Evolutionary conservation across 768 basidiomycete species (phyloP).

Genomic region (Psilocybe azurescens): DNA sequence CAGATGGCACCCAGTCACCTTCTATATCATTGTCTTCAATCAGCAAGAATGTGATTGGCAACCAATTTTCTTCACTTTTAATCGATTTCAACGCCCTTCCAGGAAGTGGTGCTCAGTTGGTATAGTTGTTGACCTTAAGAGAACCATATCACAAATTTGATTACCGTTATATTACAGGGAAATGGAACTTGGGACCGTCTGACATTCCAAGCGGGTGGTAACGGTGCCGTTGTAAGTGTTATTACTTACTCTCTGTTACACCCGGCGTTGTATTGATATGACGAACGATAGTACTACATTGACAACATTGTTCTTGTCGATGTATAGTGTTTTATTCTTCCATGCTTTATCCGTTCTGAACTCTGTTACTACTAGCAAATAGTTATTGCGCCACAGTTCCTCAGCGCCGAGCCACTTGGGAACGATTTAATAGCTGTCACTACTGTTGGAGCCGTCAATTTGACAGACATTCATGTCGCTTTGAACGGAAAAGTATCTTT

Average conservation of each 20-base stretch:
- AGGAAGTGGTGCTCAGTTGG: conserved; percentile 44
- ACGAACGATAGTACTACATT: conserved; percentile 45
- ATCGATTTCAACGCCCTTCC: conserved; percentile 55
- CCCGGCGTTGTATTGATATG: neutral
- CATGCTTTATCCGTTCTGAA: neutral
- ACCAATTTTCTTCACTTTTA: conserved; percentile 47
- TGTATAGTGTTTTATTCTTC: conserved; percentile 26
- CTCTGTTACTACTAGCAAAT: conserved; percentile 36
- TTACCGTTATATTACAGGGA: conserved; percentile 26
- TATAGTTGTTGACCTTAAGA: conserved; percentile 15
- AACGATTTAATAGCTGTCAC: conserved; percentile 55
- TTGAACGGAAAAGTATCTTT: conserved; percentile 44
- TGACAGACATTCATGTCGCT: conserved; percentile 40
- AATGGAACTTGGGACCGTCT: conserved; percentile 55
- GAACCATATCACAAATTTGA: neutral
- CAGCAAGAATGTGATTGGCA: conserved; percentile 40
- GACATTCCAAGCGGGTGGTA: conserved; percentile 49
- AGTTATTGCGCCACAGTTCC: conserved; percentile 48
- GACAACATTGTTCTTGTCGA: conserved; percentile 53
- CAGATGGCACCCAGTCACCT: conserved; percentile 40
- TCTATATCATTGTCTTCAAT: conserved; percentile 48
- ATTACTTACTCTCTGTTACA: neutral
- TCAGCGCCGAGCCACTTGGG: conserved; percentile 56
- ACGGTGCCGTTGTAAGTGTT: conserved; percentile 46
- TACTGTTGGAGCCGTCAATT: conserved; percentile 49